phyloP scores from a whole-genome alignment of 306 rosid species.

The Pueraria montana region DNA sequence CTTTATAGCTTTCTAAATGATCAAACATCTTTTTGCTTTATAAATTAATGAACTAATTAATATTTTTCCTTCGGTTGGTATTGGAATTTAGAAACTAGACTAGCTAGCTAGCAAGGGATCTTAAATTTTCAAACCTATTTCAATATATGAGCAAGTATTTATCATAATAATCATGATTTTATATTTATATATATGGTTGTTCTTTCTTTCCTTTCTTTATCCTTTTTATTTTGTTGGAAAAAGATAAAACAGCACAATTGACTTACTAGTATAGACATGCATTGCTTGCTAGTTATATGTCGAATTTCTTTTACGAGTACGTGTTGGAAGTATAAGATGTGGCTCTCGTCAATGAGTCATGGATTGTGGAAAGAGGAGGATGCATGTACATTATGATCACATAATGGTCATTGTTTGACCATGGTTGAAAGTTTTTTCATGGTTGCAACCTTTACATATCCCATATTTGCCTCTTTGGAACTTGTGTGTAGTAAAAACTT shows the following conservation, averaged over 20 bases:
- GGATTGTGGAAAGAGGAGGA: too few species aligned
- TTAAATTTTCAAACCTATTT: constrained; percentile 33
- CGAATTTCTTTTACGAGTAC: not conserved
- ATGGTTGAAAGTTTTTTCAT: too few species aligned
- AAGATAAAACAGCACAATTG: not conserved
- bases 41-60: not conserved
- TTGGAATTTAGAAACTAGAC: constrained; percentile 9
- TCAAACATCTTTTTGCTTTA: constrained; percentile 19
- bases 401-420: too few species aligned
- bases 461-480: too few species aligned
- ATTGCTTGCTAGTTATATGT: not conserved
- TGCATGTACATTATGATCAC: too few species aligned
- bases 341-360: too few species aligned
- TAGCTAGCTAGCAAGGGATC: constrained; percentile 14
- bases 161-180: not conserved
- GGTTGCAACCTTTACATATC: too few species aligned
- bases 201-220: not conserved
- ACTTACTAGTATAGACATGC: not conserved
- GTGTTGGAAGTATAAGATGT: not conserved
- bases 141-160: constrained; percentile 40
- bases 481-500: too few species aligned
- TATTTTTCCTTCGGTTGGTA: constrained; percentile 34
- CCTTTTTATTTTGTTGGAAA: not conserved
- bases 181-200: constrained; percentile 21
- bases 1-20: constrained; percentile 63